These are phyloP conservation scores for Acacia confusa DNA, from an alignment of 306 rosid species.

Conservation along the genomic window DNA sequence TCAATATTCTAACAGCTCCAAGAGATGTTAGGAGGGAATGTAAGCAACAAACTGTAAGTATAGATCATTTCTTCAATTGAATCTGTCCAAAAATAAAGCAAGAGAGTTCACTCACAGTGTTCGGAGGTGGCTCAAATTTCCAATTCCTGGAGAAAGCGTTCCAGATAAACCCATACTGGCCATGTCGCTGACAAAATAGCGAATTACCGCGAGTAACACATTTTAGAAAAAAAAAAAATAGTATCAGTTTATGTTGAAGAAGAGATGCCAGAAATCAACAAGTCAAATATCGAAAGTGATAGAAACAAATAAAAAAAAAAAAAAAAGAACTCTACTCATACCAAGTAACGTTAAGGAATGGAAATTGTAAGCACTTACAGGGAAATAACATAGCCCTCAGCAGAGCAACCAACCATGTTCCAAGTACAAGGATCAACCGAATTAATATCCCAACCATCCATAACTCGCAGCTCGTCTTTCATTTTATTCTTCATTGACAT, in stretches of 20 bases:
- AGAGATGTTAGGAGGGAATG: not conserved
- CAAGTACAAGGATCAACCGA: slow-evolving; percentile 99
- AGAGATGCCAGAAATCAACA: slow-evolving; percentile 6
- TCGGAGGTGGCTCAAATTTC: slow-evolving; percentile 73
- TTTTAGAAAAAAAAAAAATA: not conserved
- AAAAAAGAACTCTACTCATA: not conserved
- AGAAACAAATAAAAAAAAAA: not conserved
- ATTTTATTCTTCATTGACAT: slow-evolving; percentile 85
- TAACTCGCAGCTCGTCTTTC: slow-evolving; percentile 56
- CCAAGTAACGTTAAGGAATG: not conserved
- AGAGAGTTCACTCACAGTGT: slow-evolving; percentile 64
- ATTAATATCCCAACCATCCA: slow-evolving; percentile 91
- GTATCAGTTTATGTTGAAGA: slow-evolving; percentile 11
- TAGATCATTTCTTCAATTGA: slow-evolving; percentile 18
- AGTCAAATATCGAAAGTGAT: slow-evolving; percentile 10
- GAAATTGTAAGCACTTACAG: slow-evolving; percentile 54
- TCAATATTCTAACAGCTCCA: not conserved
- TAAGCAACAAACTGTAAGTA: not conserved
- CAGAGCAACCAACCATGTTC: slow-evolving; percentile 86
- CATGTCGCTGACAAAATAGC: slow-evolving; percentile 70
- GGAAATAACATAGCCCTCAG: slow-evolving; percentile 73
- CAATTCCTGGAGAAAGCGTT: slow-evolving; percentile 74
- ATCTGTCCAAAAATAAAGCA: slow-evolving; percentile 7
- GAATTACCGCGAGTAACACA: not conserved
- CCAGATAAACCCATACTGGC: slow-evolving; percentile 74